Evolutionary conservation across 2,329 filamentous ascomycete species (phyloP), one percentile per base, ranked within the genome.

Genomic region (Exophiala sp.): DNA sequence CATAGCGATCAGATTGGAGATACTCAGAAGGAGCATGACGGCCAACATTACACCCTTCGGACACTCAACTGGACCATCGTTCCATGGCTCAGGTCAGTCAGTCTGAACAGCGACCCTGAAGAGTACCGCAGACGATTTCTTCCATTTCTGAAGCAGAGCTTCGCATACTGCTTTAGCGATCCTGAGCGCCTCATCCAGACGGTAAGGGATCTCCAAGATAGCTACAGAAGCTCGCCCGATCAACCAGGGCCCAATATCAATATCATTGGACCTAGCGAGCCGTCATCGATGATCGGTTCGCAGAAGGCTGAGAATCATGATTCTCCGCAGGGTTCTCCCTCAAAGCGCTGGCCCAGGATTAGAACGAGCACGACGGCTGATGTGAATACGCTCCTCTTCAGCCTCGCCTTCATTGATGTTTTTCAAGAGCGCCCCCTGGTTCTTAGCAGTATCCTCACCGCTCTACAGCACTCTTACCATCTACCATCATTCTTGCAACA

Each of bases 111-210:
- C 23, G 16, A 37, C 18, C 27, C 18, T n/a, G 27, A 35, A 9
- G 35, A n/a, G 13, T 46, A 44, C 18, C 40, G 46, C 14, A 13
- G 23, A 14, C 32, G 43, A 9, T 46, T 55, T 18, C 30, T 68
- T 43, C 61, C 67, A 3, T 73, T 73, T 52, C 52, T 73, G 43
- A 63, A 65, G 6, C 72, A 74, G 52, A 73, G 70, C 46, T 63
- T 73, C 1, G 70, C 67, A 50, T 74, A 68, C 52, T 64, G 69
- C 11, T 53, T 75, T 38, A 67, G 71, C 53, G 67, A 62, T 44
- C 64, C 68, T 18, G 63, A 58, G 23, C 66, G 70, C 39, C 64
- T 74, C 8, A 44, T 73, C 3, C 61, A 54, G 32, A 73, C 71
- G 7, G 73, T 73, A 58, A 46, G 34, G 24, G 27, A 54, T 46